Conservation (phyloP, 2,329 filamentous ascomycete genomes). For the Clonostachys chloroleuca region DNA sequence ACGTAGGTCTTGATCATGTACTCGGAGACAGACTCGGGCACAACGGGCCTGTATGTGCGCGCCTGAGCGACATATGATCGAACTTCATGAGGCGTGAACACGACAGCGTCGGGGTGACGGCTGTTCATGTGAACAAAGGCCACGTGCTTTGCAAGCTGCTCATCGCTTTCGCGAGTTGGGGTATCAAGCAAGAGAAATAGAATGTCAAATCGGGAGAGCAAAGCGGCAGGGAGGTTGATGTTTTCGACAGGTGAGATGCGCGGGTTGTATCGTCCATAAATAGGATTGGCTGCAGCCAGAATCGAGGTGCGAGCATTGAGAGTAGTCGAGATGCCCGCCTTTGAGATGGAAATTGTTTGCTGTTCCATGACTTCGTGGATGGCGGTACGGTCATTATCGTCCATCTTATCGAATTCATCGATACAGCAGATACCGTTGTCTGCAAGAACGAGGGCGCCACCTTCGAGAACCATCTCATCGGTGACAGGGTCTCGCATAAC, state of each 20-base stretch:
- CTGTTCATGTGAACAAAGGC: slow-evolving; percentile 97
- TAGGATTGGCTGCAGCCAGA: slow-evolving; percentile 90
- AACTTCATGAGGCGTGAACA: slow-evolving; percentile 90
- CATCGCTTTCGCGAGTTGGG: slow-evolving; percentile 82
- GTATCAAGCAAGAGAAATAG: slow-evolving; percentile 96
- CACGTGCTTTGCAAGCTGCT: slow-evolving; percentile 92
- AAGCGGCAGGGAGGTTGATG: slow-evolving; percentile 96
- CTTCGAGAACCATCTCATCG: slow-evolving; percentile 80
- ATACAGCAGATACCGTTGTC: slow-evolving; percentile 85
- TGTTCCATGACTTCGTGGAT: slow-evolving; percentile 90
- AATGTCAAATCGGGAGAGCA: slow-evolving; percentile 95
- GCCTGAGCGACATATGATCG: slow-evolving; percentile 94
- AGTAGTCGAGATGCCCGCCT: slow-evolving; percentile 67
- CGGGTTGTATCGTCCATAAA: slow-evolving; percentile 97
- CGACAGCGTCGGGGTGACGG: slow-evolving; percentile 70
- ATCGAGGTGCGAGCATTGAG: slow-evolving; percentile 96
- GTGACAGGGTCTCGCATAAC: slow-evolving; percentile 83
- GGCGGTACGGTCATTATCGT: slow-evolving; percentile 75
- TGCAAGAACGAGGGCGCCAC: slow-evolving; percentile 73
- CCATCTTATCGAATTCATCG: slow-evolving; percentile 88
- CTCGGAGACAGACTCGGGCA: slow-evolving; percentile 82
- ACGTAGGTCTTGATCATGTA: slow-evolving; percentile 98
- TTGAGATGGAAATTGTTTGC: slow-evolving; percentile 81
- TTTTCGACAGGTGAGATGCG: slow-evolving; percentile 97
- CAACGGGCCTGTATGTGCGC: slow-evolving; percentile 79